Evolutionary conservation across 202 grass and related monocot species (phyloP).

Genomic region (Bolboschoenoplectus hybrid): DNA sequence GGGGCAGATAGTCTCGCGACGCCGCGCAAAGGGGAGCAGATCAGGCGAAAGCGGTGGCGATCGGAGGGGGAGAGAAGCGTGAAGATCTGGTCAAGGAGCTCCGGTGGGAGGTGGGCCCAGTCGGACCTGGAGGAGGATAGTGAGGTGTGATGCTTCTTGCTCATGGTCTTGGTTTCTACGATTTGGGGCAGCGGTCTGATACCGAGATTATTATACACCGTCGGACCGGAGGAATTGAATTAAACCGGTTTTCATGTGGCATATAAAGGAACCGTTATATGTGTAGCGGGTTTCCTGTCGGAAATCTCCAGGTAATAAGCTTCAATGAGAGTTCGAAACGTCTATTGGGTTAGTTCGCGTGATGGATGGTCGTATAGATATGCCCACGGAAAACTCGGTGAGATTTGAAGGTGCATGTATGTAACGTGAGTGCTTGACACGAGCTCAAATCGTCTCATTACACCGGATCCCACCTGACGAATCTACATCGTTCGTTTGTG

Average conservation of each 20-base stretch:
- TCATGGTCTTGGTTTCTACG: conserved; percentile 19
- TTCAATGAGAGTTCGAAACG: background rate
- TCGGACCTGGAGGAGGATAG: background rate
- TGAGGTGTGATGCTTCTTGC: background rate
- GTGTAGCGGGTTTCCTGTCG: background rate
- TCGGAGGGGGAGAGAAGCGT: conserved; percentile 17
- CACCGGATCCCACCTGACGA: background rate
- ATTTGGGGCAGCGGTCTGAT: background rate
- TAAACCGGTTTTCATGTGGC: background rate
- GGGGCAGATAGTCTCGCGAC: background rate
- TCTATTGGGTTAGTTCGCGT: background rate
- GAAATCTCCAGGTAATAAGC: background rate
- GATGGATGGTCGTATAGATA: background rate
- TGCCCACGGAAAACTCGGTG: background rate
- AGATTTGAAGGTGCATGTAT: background rate
- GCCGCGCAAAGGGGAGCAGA: conserved; percentile 10
- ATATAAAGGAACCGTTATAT: background rate
- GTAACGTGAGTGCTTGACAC: background rate
- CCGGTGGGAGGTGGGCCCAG: conserved; percentile 32
- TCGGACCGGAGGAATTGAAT: background rate
- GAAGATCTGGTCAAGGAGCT: conserved; percentile 20
- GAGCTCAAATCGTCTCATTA: background rate
- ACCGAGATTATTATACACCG: background rate
- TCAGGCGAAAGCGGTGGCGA: conserved; percentile 26
- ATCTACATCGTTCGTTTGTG: background rate